Evolutionary conservation across 257 asterid genomes (phyloP), one percentile per base, ranked within the genome.

Genomic region (Cordia subcordata): DNA sequence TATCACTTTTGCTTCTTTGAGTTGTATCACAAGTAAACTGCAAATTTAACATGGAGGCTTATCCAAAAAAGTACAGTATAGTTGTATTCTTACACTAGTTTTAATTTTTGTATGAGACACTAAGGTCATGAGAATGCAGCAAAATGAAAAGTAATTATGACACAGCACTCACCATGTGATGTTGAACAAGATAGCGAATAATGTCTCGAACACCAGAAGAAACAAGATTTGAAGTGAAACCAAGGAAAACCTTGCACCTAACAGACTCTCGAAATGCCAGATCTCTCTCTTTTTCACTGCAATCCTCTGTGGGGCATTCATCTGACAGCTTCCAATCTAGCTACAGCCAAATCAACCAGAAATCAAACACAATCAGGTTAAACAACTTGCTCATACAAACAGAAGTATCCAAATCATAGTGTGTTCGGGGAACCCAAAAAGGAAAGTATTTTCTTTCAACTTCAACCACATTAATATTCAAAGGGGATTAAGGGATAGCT

Each of bases 251-350:
- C 78, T 92, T 92, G 70, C 97, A 86, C 73, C 60, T 79, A 60
- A 82, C 91, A 10, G 95, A 82, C 53, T 75, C 76, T 58, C 99
- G 77, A 70, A 76, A 86, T 23, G 67, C 68, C 18, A 67, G 75
- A 39, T 77, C 80, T 56, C 72, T 79, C 76, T 82, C 95, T 73
- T 82, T 90, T 55, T 82, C 82, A 15, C 75, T 61, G 80, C 94
- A 81, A 73, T 83, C 89, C 58, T 88, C 97, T 0, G 66, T 53
- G n/a, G 65, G 72, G 66, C 65, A 47, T 78, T 92, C 99, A 61
- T 88, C 81, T 13, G 89, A 82, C 16, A 92, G 99, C 87, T 90
- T 88, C 99, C 99, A 92, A 63, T 84, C 87, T 75, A 86, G 81
- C 99, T 92, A 85, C 81, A 80, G 69, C 68, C 74, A 74, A 57